These are phyloP conservation scores for Cladosporium sp. DNA, from an alignment of 2,329 filamentous ascomycete species.

Conservation along the genomic window DNA sequence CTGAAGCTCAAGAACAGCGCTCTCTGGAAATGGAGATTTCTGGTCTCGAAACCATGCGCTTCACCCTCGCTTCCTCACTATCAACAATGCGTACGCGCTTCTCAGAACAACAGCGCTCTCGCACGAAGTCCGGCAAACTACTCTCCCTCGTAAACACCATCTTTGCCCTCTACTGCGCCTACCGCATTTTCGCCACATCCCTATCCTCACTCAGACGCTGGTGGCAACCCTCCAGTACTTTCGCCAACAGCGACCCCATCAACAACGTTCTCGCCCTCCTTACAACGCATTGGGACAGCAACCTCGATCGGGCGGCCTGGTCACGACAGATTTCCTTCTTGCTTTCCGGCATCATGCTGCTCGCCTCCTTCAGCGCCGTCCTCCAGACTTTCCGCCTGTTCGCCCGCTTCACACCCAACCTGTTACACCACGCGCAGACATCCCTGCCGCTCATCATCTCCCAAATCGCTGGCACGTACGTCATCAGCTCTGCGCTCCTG, in stretches of 20 bases:
- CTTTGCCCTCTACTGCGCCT: slow-evolving; percentile 80
- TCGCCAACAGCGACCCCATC: slow-evolving; percentile 73
- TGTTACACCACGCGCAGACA: slow-evolving; percentile 70
- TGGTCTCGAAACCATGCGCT: slow-evolving; percentile 76
- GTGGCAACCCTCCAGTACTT: slow-evolving; percentile 43
- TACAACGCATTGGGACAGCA: slow-evolving; percentile 78
- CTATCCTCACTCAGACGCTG: slow-evolving; percentile 63
- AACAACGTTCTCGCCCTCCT: slow-evolving; percentile 77
- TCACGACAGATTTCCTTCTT: slow-evolving; percentile 80
- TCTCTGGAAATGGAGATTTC: slow-evolving; percentile 69
- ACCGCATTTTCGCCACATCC: slow-evolving; percentile 70
- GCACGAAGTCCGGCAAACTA: slow-evolving; percentile 63
- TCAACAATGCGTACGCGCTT: slow-evolving; percentile 60
- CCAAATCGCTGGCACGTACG: slow-evolving; percentile 79
- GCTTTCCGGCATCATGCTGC: slow-evolving; percentile 75
- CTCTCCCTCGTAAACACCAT: slow-evolving; percentile 60
- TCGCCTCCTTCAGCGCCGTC: slow-evolving; percentile 75
- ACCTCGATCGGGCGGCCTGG: slow-evolving; percentile 78
- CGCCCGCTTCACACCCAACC: slow-evolving; percentile 65
- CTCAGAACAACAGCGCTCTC: slow-evolving; percentile 61
- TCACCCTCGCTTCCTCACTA: slow-evolving; percentile 63
- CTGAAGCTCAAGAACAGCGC: slow-evolving; percentile 50
- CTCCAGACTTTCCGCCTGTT: slow-evolving; percentile 83
- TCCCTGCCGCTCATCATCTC: slow-evolving; percentile 75
- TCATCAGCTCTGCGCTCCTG: slow-evolving; percentile 74